Base-by-base conservation (phyloP, 2,329 filamentous ascomycete species). In the Arthrobotrys conoides region DNA sequence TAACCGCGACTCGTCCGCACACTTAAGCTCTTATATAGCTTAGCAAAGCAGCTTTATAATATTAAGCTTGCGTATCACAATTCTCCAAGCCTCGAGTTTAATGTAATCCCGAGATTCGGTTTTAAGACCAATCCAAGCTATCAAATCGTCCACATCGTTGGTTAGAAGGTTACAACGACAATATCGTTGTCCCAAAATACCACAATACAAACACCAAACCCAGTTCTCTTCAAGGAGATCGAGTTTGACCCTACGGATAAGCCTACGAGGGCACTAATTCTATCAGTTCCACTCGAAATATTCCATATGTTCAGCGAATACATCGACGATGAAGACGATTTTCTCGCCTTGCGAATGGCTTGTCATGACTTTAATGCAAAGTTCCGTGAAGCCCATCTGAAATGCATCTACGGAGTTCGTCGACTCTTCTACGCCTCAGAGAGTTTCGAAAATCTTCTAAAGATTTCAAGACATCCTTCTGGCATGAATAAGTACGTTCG, bases 261-360 rank as follows among this genome's bases (percentile, higher is more conserved):
- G 49, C 14, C 14, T 30, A 5, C 0, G n/a, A 30, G 5, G 6
- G n/a, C 55, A 53, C 5, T 44, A 2, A 27, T 71, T 8, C 12
- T 38, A 27, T 49, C 55, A 4, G 4, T 48, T 8, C 65, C 65
- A 48, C 20, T 33, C 12, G 65, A 69, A 24, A 14, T 69, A 12
- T 30, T 59, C 16, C 0, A 18, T 16, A 2, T 20, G 8, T 30
- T 69, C 14, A 33, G 44, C 27, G 18, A 67, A 24, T 36, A 18
- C 27, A 27, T 67, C 20, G 46, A 66, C 27, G 55, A 72, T 12
- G 69, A 72, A 55, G 69, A 72, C 20, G 59, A 72, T 36, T 61
- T 72, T 22, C 49, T 72, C 8, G 57, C 69, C 22, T 14, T 72
- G 16, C 30, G 69, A 9, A 57, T 72, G 59, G 63, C 33, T 20